Evolutionary conservation across 2,329 filamentous ascomycete genomes (phyloP).

Genomic region (Arthrobotrys pseudoclavata): DNA sequence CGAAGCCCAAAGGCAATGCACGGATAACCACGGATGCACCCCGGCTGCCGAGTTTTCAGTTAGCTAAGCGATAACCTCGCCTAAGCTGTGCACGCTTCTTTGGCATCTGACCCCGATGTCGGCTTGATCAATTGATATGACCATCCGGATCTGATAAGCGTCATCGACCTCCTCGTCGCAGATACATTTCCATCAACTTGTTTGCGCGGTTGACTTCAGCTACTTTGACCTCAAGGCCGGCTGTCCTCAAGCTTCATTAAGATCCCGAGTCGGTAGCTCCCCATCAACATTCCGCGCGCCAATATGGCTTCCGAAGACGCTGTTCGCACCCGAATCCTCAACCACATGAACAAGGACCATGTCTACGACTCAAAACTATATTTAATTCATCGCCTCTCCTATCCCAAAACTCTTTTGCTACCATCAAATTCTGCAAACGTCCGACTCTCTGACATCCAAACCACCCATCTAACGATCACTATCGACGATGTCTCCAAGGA

Average conservation of each 20-base stretch:
- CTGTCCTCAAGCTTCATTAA: neutral
- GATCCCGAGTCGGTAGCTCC: too few relatives aligned
- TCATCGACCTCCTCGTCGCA: neutral
- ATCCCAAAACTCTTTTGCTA: constrained; percentile 47
- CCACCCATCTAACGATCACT: constrained; percentile 46
- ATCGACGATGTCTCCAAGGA: constrained; percentile 40
- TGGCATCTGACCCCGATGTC: constrained; percentile 13
- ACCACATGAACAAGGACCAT: constrained; percentile 59
- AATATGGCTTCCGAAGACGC: constrained; percentile 56
- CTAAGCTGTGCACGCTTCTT: neutral
- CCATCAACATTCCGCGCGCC: neutral
- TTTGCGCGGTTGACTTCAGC: neutral
- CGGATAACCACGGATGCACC: neutral
- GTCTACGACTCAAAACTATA: constrained; percentile 58
- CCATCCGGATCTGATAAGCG: neutral
- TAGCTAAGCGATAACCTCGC: neutral
- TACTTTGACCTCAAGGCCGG: neutral
- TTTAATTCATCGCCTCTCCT: constrained; percentile 46
- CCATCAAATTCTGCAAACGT: constrained; percentile 31
- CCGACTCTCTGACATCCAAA: constrained; percentile 47
- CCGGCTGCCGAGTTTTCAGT: neutral
- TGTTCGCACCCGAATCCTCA: constrained; percentile 49
- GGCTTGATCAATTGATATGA: neutral
- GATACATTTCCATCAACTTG: neutral
- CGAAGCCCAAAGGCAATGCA: neutral